Percentiles rank a stretch among this genome's conserved stretches.
These are phyloP conservation scores for Trichoderma sp. DNA, from an alignment of 2,329 filamentous ascomycete species.

Conservation along the genomic window DNA sequence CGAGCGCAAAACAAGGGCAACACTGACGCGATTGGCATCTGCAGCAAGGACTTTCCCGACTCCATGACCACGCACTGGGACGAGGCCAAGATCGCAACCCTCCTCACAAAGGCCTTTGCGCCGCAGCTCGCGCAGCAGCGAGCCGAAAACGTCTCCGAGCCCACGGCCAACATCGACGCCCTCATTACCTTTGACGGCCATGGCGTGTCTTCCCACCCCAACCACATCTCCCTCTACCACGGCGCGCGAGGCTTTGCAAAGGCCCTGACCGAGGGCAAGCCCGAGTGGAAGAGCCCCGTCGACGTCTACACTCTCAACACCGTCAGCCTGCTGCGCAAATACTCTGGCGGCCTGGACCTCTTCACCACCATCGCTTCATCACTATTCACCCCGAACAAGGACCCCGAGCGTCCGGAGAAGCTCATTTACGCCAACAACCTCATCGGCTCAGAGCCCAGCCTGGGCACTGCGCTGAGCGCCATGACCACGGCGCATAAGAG, in stretches of 20 bases:
- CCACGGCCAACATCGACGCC: constrained; percentile 68
- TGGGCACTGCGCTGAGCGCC: constrained; percentile 69
- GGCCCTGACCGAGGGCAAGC: constrained; percentile 64
- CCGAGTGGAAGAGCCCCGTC: constrained; percentile 72
- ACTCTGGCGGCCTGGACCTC: constrained; percentile 74
- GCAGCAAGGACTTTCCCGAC: constrained; percentile 72
- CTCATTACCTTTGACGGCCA: constrained; percentile 86
- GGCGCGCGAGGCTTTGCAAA: constrained; percentile 76
- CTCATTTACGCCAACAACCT: constrained; percentile 75
- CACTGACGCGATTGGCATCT: not conserved
- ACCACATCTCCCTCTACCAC: constrained; percentile 87
- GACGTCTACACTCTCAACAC: constrained; percentile 83
- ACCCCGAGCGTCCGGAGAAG: constrained; percentile 52
- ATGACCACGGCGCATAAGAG: constrained; percentile 91
- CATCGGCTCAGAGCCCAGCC: constrained; percentile 56
- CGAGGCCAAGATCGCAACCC: constrained; percentile 66
- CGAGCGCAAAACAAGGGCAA: not conserved
- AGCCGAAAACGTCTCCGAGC: constrained; percentile 41
- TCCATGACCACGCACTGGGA: constrained; percentile 85
- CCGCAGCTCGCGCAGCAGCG: constrained; percentile 57
- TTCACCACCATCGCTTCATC: constrained; percentile 69
- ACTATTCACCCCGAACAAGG: constrained; percentile 47
- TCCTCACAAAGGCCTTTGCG: constrained; percentile 75
- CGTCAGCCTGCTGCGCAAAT: constrained; percentile 77
- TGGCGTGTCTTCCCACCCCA: constrained; percentile 87